A percentile compares a stretch with the other conserved stretches of the same genome.
These are phyloP conservation scores for Acanthamoeba royreba DNA, from an alignment of 208 protist genomes.

Conservation along the genomic window DNA sequence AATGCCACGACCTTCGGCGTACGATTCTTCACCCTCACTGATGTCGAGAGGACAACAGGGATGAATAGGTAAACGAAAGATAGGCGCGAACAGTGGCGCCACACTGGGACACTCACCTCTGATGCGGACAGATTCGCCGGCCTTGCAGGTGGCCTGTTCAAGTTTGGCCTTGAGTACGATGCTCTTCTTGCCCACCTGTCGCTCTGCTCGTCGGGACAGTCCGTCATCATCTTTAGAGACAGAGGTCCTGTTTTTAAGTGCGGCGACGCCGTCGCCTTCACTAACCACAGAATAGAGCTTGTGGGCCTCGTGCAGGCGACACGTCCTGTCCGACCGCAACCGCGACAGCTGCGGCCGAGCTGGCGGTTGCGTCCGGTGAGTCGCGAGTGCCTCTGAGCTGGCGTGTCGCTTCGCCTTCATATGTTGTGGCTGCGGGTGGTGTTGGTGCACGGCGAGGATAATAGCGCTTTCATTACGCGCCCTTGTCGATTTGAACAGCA, in stretches of 20 bases:
- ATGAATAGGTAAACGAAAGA: neutral
- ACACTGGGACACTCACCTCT: neutral
- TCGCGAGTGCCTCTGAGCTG: too few species aligned
- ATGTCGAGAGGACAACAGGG: too few species aligned
- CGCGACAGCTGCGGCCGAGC: too few species aligned
- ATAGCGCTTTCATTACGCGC: too few species aligned
- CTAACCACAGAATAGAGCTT: neutral
- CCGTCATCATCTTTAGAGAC: neutral
- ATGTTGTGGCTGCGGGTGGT: too few species aligned
- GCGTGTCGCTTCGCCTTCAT: too few species aligned
- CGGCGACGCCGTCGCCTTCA: too few species aligned
- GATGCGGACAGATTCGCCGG: neutral
- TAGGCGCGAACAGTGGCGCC: neutral
- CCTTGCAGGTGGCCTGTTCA: neutral
- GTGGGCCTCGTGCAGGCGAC: neutral
- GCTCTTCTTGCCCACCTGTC: neutral
- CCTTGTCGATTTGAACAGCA: too few species aligned
- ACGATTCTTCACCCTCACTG: neutral
- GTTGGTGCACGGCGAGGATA: too few species aligned
- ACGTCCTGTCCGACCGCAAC: neutral
- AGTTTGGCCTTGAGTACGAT: neutral
- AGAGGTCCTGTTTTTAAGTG: too few species aligned
- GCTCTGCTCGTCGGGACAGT: neutral
- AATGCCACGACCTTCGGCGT: neutral
- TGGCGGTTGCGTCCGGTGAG: too few species aligned